Evolutionary conservation across 148 eudicot species (phyloP).

Genomic region (Chenopodium suecicum): DNA sequence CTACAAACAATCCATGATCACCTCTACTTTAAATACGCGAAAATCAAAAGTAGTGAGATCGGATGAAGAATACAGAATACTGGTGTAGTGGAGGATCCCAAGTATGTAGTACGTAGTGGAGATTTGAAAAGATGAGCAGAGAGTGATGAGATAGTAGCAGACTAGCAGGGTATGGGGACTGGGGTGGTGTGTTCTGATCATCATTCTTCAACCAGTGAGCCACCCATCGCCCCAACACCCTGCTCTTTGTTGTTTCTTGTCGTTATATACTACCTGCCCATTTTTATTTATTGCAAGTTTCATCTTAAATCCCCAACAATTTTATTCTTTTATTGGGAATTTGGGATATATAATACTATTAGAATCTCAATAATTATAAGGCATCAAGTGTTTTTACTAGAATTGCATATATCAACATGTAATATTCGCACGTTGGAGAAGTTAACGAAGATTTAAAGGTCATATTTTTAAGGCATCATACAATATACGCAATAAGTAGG

Average conservation of each 20-base stretch:
- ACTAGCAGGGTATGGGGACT: background rate
- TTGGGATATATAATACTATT: no score
- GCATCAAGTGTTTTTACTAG: no score
- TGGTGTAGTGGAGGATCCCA: background rate
- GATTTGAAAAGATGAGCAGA: background rate
- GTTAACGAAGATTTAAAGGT: no score
- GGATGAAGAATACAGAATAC: background rate
- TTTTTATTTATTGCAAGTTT: no score
- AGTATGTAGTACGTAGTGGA: background rate
- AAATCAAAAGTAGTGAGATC: no score
- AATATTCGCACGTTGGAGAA: no score
- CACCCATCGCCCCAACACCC: background rate
- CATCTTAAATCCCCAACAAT: background rate
- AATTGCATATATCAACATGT: no score
- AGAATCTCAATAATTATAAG: no score
- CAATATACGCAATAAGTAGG: no score
- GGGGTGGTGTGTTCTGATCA: background rate
- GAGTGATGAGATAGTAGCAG: background rate
- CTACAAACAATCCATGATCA: background rate
- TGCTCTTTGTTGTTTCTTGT: background rate
- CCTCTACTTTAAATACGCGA: background rate
- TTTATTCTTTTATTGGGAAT: no score
- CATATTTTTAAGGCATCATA: no score
- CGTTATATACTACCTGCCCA: background rate
- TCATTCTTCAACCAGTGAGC: background rate